Evolutionary conservation across 2,329 filamentous ascomycete species (phyloP).

Genomic region (Botrytis porri): DNA sequence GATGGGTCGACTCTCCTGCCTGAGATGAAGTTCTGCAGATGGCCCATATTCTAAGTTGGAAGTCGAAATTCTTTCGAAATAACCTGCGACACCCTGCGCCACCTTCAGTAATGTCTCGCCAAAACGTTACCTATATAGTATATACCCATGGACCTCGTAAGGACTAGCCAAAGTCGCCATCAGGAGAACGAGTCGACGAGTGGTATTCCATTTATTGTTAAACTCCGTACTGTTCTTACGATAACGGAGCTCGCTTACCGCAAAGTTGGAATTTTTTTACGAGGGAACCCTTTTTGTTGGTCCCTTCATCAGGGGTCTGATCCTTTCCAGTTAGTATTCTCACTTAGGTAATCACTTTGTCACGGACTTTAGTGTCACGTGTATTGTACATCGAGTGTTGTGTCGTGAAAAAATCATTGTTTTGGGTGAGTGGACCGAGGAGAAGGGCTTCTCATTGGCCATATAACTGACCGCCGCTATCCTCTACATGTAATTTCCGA

Average conservation of each 20-base stretch:
- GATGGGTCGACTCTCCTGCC: conserved; percentile 24
- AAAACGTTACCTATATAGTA: neutral
- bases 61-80: neutral
- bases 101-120: neutral
- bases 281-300: neutral
- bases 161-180: neutral
- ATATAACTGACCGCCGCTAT: neutral
- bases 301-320: neutral
- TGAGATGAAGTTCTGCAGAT: conserved; percentile 31
- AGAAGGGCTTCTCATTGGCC: neutral
- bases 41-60: conserved; percentile 20
- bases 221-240: neutral
- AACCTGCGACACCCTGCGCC: neutral
- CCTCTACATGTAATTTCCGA: neutral
- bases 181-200: neutral
- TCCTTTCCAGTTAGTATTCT: neutral
- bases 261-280: neutral
- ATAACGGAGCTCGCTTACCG: neutral
- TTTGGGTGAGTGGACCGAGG: too few relatives aligned
- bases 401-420: too few relatives aligned
- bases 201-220: neutral
- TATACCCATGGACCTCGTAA: too few relatives aligned
- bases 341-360: neutral
- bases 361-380: neutral
- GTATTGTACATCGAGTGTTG: neutral